Percentiles rank a stretch among this genome's conserved stretches.
phyloP scores from a whole-genome alignment of 345 rosid genomes.

The Rhodomyrtus tomentosa region DNA sequence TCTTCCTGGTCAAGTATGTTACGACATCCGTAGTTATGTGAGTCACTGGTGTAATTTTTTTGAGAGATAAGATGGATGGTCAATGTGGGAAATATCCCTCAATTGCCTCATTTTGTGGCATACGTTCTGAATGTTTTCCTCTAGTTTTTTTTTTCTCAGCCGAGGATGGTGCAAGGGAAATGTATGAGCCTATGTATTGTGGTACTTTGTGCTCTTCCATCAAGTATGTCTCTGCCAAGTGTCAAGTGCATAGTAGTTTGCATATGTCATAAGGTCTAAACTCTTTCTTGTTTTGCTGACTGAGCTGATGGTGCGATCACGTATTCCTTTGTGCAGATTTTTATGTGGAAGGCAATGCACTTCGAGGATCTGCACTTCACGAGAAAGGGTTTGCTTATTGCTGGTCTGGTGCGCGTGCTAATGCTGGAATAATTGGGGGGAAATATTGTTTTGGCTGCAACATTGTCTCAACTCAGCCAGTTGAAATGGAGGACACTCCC shows the following conservation, averaged over 20 bases:
- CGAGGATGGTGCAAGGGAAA: neutral
- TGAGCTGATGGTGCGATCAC: neutral
- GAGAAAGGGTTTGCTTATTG: constrained; percentile 26
- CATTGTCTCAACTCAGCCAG: constrained; percentile 8
- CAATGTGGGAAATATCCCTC: neutral
- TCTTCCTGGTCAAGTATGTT: neutral
- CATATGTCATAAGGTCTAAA: neutral
- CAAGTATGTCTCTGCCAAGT: neutral
- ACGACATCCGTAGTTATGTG: neutral
- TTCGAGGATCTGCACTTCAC: constrained; percentile 14
- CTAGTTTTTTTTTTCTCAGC: neutral
- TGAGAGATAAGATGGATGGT: neutral
- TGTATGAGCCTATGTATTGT: fast-evolving
- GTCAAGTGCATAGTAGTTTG: neutral
- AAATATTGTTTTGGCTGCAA: constrained; percentile 23
- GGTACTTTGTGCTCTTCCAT: neutral
- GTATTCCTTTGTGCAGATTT: constrained; percentile 4
- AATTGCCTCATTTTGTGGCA: neutral
- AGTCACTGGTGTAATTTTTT: neutral
- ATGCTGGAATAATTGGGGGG: constrained; percentile 18
- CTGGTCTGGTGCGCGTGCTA: constrained; percentile 27
- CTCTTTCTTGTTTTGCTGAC: neutral
- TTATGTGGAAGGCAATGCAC: constrained; percentile 13
- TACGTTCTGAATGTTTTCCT: neutral
- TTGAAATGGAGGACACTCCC: constrained; percentile 20